phyloP scores from a whole-genome alignment of 2,329 filamentous ascomycete species.

The Phialophora verrucosa region DNA sequence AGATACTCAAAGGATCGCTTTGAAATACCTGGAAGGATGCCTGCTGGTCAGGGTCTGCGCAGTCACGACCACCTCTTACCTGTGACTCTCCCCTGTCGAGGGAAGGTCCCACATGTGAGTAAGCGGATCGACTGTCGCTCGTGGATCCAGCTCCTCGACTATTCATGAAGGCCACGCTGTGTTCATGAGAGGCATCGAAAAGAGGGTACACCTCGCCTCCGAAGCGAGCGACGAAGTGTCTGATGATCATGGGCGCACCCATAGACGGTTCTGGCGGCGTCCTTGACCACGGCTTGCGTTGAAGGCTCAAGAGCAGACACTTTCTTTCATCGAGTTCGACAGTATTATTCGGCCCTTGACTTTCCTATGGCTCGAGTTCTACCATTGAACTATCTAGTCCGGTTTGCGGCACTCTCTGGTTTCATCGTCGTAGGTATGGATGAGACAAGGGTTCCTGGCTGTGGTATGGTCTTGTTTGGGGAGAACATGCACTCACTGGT shows the following conservation, averaged over 20 bases:
- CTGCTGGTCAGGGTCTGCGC: no score
- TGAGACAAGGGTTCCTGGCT: background rate
- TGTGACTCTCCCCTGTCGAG: background rate
- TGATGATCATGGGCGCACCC: background rate
- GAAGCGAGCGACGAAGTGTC: slow-evolving; percentile 3
- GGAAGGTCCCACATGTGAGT: background rate
- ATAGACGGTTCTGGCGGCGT: slow-evolving; percentile 11
- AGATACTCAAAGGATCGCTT: no score
- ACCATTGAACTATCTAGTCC: slow-evolving; percentile 50
- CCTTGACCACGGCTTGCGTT: slow-evolving; percentile 11
- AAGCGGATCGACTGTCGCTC: background rate
- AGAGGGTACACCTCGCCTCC: background rate
- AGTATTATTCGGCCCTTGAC: slow-evolving; percentile 51
- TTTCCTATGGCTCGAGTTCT: slow-evolving; percentile 58
- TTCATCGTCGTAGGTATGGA: slow-evolving; percentile 53
- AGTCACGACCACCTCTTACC: background rate
- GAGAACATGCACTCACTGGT: slow-evolving; percentile 50
- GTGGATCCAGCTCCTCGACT: background rate
- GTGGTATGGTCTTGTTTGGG: slow-evolving; percentile 39
- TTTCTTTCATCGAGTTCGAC: slow-evolving; percentile 37
- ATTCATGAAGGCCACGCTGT: slow-evolving; percentile 1
- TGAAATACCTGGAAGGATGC: no score
- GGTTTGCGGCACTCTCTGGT: slow-evolving; percentile 56
- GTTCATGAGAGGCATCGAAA: background rate
- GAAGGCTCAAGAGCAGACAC: slow-evolving; percentile 41